These are phyloP conservation scores for Prunus kanzakura DNA, from an alignment of 306 rosid genomes.

Conservation along the genomic window DNA sequence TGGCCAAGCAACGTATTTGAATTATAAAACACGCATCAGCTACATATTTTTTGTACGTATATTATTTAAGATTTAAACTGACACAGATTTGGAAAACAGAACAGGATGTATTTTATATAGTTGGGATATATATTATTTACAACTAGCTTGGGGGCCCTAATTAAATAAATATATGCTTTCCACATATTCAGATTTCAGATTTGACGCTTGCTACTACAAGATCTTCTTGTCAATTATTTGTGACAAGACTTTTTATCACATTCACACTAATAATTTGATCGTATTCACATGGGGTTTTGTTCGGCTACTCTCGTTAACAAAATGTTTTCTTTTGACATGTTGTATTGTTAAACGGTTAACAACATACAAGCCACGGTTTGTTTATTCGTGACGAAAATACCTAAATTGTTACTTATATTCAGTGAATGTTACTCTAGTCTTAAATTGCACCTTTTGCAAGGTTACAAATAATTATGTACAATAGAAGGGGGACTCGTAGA, in stretches of 20 bases:
- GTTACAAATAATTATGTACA: neutral
- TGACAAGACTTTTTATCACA: neutral
- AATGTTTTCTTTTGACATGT: neutral
- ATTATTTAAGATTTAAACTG: neutral
- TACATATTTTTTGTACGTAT: neutral
- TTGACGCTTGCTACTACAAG: neutral
- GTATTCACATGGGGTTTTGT: neutral
- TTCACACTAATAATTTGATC: neutral
- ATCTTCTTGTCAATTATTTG: neutral
- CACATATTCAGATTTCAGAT: neutral
- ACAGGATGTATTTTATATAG: neutral
- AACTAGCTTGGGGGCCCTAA: neutral
- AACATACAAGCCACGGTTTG: rapidly evolving
- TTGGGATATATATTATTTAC: neutral
- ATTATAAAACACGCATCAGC: neutral
- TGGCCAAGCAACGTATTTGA: neutral
- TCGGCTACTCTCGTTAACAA: neutral
- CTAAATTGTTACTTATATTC: too few relatives aligned
- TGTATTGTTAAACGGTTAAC: neutral
- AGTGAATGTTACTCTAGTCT: too few relatives aligned
- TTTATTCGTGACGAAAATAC: rapidly evolving
- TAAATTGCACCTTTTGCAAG: neutral
- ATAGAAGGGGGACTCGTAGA: neutral
- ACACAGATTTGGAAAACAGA: neutral
- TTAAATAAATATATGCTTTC: neutral